These are phyloP conservation scores for Lizonia empirigonia DNA, from an alignment of 2,329 filamentous ascomycete genomes.

Conservation along the genomic window DNA sequence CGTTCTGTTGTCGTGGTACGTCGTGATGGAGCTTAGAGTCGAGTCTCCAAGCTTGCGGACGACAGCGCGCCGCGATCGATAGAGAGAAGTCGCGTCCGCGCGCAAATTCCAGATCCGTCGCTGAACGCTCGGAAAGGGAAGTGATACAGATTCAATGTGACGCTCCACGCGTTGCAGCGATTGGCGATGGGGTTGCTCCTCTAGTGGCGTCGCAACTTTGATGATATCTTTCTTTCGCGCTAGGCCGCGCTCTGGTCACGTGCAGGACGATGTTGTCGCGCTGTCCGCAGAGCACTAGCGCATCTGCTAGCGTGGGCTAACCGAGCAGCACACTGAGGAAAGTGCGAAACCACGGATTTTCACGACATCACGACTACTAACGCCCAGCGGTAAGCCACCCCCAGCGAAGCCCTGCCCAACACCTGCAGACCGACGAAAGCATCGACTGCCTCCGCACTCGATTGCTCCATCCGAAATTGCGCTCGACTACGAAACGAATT, in stretches of 20 bases:
- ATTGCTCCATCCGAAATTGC: constrained; percentile 1
- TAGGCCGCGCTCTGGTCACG: constrained; percentile 18
- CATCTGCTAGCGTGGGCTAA: constrained; percentile 10
- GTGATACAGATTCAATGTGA: constrained; percentile 22
- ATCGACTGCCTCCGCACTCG: constrained; percentile 12
- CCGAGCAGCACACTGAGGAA: constrained; percentile 12
- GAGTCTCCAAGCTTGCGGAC: constrained; percentile 35
- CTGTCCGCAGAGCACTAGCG: not conserved
- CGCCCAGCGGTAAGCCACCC: constrained; percentile 41
- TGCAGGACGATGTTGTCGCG: not conserved
- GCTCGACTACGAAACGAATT: constrained; percentile 17
- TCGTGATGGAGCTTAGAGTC: constrained; percentile 29
- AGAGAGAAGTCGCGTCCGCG: constrained; percentile 32
- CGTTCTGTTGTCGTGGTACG: constrained; percentile 6
- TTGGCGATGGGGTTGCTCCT: constrained; percentile 31
- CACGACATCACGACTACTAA: constrained; percentile 38
- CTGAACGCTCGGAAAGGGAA: constrained; percentile 17
- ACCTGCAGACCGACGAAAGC: constrained; percentile 10
- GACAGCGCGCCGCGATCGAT: constrained; percentile 27
- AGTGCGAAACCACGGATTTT: constrained; percentile 1
- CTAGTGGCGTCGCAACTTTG: constrained; percentile 30
- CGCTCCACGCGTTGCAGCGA: constrained; percentile 38
- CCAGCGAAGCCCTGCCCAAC: constrained; percentile 22
- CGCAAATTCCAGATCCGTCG: constrained; percentile 19
- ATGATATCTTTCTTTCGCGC: constrained; percentile 34